Percentiles rank a stretch among this genome's conserved stretches.
Conservation (phyloP, 176 grass and related monocot genomes). For the Lolium rigidum region DNA sequence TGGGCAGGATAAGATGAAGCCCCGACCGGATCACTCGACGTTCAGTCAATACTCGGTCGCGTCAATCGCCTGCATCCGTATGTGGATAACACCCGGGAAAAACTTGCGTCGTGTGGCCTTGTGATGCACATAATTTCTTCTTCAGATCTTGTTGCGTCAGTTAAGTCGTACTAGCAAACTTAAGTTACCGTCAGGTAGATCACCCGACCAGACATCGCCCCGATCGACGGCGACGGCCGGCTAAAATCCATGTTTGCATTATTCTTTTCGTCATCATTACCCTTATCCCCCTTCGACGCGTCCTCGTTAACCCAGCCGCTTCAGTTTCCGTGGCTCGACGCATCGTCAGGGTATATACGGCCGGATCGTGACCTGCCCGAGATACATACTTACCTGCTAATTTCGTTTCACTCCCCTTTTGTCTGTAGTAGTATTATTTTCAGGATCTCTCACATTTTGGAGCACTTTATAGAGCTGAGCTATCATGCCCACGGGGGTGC, state of each 20-base stretch:
- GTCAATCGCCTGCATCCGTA: neutral
- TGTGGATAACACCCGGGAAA: neutral
- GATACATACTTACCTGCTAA: neutral
- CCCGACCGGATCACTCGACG: neutral
- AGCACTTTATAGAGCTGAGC: neutral
- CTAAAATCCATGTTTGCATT: neutral
- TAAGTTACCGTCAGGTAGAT: slow-evolving; percentile 8
- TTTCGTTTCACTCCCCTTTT: neutral
- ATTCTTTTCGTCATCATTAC: slow-evolving; percentile 30
- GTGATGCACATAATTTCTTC: neutral
- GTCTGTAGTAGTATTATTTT: neutral
- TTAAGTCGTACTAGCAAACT: neutral
- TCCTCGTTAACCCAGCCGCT: neutral
- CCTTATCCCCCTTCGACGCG: neutral
- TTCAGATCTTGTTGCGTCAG: neutral
- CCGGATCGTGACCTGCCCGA: neutral
- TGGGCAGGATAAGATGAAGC: slow-evolving; percentile 14
- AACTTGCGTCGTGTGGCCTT: neutral
- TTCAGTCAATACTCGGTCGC: neutral
- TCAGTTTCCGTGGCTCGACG: neutral
- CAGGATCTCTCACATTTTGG: neutral
- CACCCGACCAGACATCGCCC: neutral
- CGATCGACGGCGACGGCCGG: slow-evolving; percentile 17
- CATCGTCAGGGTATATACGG: neutral
- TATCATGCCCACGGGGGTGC: neutral